phyloP scores from a whole-genome alignment of 1,284 basidiomycete species.

The Ceratobasidium sp. region DNA sequence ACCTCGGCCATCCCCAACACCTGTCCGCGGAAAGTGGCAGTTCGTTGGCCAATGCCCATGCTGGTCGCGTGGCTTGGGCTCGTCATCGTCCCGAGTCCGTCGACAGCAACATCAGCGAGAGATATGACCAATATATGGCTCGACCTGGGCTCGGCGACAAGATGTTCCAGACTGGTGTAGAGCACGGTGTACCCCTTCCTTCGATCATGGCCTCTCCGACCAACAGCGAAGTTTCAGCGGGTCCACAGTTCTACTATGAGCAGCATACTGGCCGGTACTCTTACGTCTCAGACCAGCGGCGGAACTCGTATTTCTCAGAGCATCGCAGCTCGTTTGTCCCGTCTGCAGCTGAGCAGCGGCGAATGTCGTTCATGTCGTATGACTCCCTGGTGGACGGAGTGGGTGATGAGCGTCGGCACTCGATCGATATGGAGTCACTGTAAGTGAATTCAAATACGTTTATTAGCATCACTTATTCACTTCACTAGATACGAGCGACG shows the following conservation, averaged over 20 bases:
- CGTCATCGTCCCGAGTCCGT: conserved; percentile 72
- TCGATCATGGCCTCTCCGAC: conserved; percentile 78
- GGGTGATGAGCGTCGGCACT: conserved; percentile 25
- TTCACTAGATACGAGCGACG: conserved; percentile 55
- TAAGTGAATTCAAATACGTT: neutral
- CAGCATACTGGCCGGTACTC: conserved; percentile 26
- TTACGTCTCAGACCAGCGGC: conserved; percentile 55
- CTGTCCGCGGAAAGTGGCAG: conserved; percentile 65
- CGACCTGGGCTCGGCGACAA: conserved; percentile 87
- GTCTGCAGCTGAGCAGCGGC: conserved; percentile 43
- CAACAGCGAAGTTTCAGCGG: conserved; percentile 59
- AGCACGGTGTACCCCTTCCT: conserved; percentile 69
- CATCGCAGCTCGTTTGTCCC: conserved; percentile 27
- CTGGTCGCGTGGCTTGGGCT: conserved; percentile 71
- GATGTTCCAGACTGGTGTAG: conserved; percentile 80
- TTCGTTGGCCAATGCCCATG: conserved; percentile 68
- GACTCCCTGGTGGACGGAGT: conserved; percentile 72
- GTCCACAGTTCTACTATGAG: conserved; percentile 48
- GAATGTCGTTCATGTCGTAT: conserved; percentile 56
- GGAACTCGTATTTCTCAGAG: conserved; percentile 25
- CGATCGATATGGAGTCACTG: conserved; percentile 38
- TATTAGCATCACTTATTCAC: neutral
- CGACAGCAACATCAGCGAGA: conserved; percentile 76
- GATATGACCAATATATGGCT: conserved; percentile 68
- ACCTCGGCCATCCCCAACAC: conserved; percentile 57